phyloP scores from a whole-genome alignment of 1,139 yeast genomes.

The Sugiyamaella castrensis region DNA sequence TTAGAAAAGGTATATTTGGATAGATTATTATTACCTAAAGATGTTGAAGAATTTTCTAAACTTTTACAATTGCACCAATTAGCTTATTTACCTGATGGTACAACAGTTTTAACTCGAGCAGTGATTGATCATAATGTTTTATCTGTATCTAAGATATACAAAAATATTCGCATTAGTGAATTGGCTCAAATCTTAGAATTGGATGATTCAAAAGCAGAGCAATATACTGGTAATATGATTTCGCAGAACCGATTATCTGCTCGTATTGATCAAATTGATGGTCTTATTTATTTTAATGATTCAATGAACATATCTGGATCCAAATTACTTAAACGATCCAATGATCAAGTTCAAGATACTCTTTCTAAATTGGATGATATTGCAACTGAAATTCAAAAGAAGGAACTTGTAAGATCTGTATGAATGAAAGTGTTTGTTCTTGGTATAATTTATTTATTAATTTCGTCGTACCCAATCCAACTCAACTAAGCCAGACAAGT shows the following conservation, averaged over 20 bases:
- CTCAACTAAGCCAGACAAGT: no score
- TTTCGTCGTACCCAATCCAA: background rate
- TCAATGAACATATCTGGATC: background rate
- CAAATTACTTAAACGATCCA: background rate
- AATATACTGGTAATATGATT: slow-evolving; percentile 37
- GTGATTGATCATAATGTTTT: slow-evolving; percentile 39
- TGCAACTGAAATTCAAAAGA: slow-evolving; percentile 4
- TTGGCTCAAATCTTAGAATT: slow-evolving; percentile 34
- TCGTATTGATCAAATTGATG: slow-evolving; percentile 37
- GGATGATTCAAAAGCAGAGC: slow-evolving; percentile 32
- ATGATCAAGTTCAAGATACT: slow-evolving; percentile 2
- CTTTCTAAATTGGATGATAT: slow-evolving; percentile 8
- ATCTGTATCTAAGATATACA: slow-evolving; percentile 36
- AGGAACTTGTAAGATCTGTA: background rate
- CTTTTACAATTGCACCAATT: slow-evolving; percentile 32
- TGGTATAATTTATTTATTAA: slow-evolving; percentile 3
- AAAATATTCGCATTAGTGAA: slow-evolving; percentile 32
- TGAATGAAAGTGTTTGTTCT: background rate
- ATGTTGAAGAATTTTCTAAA: slow-evolving; percentile 29
- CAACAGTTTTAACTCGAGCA: slow-evolving; percentile 35
- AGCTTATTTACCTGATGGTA: slow-evolving; percentile 32
- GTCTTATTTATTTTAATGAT: slow-evolving; percentile 31
- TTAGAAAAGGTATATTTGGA: slow-evolving; percentile 35
- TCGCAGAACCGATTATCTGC: slow-evolving; percentile 36
- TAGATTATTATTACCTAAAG: slow-evolving; percentile 32